Conservation (phyloP, 1,284 basidiomycete species). For the Austroboletus novae-zelandiae region DNA sequence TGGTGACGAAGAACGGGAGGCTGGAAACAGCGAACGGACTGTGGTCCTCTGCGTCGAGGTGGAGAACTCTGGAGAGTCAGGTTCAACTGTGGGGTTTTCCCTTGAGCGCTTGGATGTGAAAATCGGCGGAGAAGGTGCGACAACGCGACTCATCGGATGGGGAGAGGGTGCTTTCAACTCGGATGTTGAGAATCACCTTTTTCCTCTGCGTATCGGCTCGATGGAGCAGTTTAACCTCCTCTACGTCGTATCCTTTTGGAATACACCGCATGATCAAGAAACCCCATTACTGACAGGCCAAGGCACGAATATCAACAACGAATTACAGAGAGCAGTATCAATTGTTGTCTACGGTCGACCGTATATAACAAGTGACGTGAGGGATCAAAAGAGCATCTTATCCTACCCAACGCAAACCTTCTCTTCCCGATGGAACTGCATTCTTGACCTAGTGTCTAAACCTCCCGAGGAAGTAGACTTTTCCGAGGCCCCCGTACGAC, state of each 20-base stretch:
- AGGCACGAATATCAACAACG: constrained; percentile 27
- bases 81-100: constrained; percentile 58
- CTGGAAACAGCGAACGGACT: constrained; percentile 76
- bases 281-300: constrained; percentile 38
- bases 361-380: constrained; percentile 31
- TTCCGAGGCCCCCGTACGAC: constrained; percentile 29
- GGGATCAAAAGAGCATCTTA: constrained; percentile 17
- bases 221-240: constrained; percentile 84
- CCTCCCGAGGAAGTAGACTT: constrained; percentile 25
- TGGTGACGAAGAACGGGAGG: constrained; percentile 57
- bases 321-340: constrained; percentile 71
- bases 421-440: constrained; percentile 83
- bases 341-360: constrained; percentile 79
- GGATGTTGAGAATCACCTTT: constrained; percentile 45
- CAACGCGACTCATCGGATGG: constrained; percentile 69
- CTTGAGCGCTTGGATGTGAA: constrained; percentile 71
- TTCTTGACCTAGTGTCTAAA: constrained; percentile 69
- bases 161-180: constrained; percentile 43
- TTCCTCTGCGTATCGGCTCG: constrained; percentile 68
- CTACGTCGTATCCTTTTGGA: constrained; percentile 77
- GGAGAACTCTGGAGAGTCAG: constrained; percentile 67
- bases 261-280: constrained; percentile 60
- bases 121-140: constrained; percentile 74
- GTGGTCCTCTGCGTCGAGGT: constrained; percentile 85
- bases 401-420: constrained; percentile 70